Base-by-base conservation (phyloP, 169 alveolate species). In the Cryptosporidium felis region DNA sequence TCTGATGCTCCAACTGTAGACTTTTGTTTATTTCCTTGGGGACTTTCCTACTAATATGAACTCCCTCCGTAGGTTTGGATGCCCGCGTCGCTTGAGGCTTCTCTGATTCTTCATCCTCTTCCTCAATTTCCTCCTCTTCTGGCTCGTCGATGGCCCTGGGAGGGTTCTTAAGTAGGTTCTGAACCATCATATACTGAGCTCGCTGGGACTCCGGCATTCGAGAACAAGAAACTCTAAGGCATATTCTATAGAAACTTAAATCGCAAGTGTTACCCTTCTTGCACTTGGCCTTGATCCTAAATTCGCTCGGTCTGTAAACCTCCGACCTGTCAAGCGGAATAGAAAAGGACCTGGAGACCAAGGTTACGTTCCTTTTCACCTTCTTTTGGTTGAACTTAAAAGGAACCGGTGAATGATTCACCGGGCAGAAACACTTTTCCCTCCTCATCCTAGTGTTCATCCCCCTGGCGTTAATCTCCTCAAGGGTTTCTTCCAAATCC, bases 151-250 rank as follows among this genome's bases (percentile, higher is more conserved):
- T 23, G 26, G 12, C 5, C 30, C n/a, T 34, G 2, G 85, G 60
- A n/a, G 6, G 47, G 10, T 53, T 16, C 26, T 30, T 36, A 42
- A 74, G 14, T 32, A 74, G 21, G 12, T 53, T 44, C 23, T 74
- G 59, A 6, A 74, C 67, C 8, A 74, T 74, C 14, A 38, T 49
- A 21, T 38, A 49, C 40, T 74, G 62, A 2, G 74, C 85, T n/a
- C 16, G 21, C 44, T 74, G 85, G 2, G 67, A 51, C 4, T 74
- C 85, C 21, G 65, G 85, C 85, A 74, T 74, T 10, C 85, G 51
- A n/a, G 58, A 18, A 34, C 85, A 74, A 3, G 67, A 32, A 6
- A 74, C 14, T 26, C 66, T 44, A 34, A 74, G 67, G 30, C 85
- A 74, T 53, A 74, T 53, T 53, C 41, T 74, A n/a, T 53, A 56